Conservation (phyloP, 148 eudicot genomes). For the Chenopodium berlandieri region DNA sequence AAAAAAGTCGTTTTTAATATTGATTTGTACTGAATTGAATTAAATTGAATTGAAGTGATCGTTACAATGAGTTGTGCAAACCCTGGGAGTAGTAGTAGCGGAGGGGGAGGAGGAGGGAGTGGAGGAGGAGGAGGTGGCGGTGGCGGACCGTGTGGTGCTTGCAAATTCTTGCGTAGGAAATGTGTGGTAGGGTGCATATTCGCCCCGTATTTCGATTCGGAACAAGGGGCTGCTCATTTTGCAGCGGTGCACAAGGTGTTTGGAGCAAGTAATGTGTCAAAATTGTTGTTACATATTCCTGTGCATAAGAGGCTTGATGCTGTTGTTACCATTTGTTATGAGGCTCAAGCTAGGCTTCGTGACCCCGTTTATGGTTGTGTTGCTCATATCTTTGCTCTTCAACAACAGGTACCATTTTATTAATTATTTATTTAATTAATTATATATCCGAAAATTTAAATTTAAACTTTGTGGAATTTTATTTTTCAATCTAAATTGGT, state of each 20-base stretch:
- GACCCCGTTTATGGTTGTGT: constrained; percentile 96
- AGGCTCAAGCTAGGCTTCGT: constrained; percentile 90
- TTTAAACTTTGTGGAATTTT: no score
- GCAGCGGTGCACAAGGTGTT: constrained; percentile 98
- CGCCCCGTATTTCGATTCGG: constrained; percentile 92
- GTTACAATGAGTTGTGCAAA: constrained; percentile 38
- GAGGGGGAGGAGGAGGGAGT: constrained; percentile 20
- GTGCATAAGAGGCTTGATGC: constrained; percentile 68
- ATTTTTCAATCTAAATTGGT: not conserved
- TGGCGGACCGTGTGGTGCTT: constrained; percentile 93
- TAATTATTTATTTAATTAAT: not conserved
- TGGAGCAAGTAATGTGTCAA: constrained; percentile 92
- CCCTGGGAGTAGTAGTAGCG: constrained; percentile 36
- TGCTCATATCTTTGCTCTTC: constrained; percentile 88
- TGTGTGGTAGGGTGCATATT: constrained; percentile 85
- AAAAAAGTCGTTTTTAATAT: not conserved
- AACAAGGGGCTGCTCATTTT: constrained; percentile 91
- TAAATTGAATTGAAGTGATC: not conserved
- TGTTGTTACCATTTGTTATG: constrained; percentile 88
- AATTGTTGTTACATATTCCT: constrained; percentile 73
- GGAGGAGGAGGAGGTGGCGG: constrained; percentile 38
- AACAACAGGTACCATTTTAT: constrained; percentile 72
- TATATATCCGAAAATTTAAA: no score
- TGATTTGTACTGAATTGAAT: no score
- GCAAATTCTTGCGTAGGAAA: constrained; percentile 87